Base-by-base conservation (phyloP, 2,329 filamentous ascomycete genomes). In the Pseudocercospora crystallina region DNA sequence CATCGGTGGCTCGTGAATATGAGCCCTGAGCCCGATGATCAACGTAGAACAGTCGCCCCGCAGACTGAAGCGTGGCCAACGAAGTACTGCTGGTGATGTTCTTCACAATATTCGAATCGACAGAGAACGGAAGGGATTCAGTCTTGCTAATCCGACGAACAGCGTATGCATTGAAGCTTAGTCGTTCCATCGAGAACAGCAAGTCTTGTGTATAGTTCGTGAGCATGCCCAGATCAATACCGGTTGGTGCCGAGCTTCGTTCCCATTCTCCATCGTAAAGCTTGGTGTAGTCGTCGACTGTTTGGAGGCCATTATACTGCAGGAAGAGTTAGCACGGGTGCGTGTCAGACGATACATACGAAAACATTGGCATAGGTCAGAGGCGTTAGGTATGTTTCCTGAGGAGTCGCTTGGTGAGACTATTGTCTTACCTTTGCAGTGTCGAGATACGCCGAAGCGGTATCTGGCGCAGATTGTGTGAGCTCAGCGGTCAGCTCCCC, bases 121-220 rank as follows among this genome's bases (percentile, higher is more conserved):
- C 50, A 0, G 34, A 17, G 56, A 77, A 77, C 0, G 71, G 69
- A 0, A 77, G 60, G 1, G 43, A 40, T 26, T 73, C 69, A 5
- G 48, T 29, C 4, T 65, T 61, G 14, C 42, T 35, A 7, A 74
- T 63, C 26, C 73, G 66, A 29, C 61, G 60, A 5, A 76, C 44
- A 5, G 63, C 54, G 44, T 71, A 76, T 0, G 75, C 74, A 45
- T 72, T 73, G 32, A 67, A 59, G 2, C 72, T 74, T 8, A 78
- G 60, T 9, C 75, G 66, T 53, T 76, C 71, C 75, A 78, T 78
- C 3, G 73, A 74, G 56, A 79, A 78, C 26, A 73, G 53, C 1
- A 76, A 59, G 54, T 78, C 76, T 44, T 74, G 66, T 0, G 74
- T 77, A 50, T 73, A 75, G 50, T 79, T 78, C 20, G 69, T 64